Base-by-base conservation (phyloP, 2,329 filamentous ascomycete genomes). In the Clonostachys rosea region DNA sequence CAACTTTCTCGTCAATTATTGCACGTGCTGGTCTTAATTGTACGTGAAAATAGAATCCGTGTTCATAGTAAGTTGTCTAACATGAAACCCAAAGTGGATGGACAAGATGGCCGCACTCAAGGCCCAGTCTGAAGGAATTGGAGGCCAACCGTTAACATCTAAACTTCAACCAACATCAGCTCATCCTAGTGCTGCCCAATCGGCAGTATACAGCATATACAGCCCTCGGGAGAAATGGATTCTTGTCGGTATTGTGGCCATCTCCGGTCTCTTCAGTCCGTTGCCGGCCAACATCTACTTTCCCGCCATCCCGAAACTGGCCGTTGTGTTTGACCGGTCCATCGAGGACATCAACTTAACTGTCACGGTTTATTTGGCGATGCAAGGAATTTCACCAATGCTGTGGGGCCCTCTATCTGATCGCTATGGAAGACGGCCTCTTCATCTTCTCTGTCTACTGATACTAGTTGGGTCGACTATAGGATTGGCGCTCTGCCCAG, bases 201-300 rank as follows among this genome's bases (percentile, higher is more conserved):
- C 24, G 10, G 10, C 24, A 30, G 24, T 30, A 39, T 51, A 48
- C 33, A 50, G 47, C 36, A 41, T 51, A 6, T 52, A 52, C 36
- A 51, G 33, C 4, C 40, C 44, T 8, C 35, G 47, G 33, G 47
- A 52, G 36, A 52, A 51, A 50, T 52, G 51, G 51, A 33, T 49
- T 33, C 44, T 52, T 14, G 47, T 49, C 12, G 40, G 24, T 30
- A 51, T 52, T 39, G 51, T 52, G 5, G 46, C 48, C 13, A 39
- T 52, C 11, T 48, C 50, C 16, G 50, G 50, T 8, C 46, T 52
- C 6, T 44, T 46, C 43, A 64, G 62, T 20, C 61, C 62, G 14
- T 44, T 65, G 33, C 62, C 62, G 0, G 62, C 62, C 24, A 66
- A 63, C 50, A 64, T 66, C 20, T 65, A 65, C 42, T 60, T 65